Conservation (phyloP, 495 filamentous ascomycete genomes). For the Platismatia glauca region DNA sequence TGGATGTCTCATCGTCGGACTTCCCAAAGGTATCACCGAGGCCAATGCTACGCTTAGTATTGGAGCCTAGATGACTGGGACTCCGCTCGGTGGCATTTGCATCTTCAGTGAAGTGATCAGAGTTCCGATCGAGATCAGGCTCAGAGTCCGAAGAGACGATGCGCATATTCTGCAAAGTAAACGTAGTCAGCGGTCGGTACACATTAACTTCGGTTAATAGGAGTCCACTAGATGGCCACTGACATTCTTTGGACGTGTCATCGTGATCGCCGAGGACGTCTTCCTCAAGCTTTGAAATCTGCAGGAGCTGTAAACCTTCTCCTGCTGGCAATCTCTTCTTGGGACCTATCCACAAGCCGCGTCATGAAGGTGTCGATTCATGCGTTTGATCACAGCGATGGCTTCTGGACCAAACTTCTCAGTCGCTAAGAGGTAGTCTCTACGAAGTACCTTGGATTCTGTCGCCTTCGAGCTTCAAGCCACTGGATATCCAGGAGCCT, state of each 20-base stretch:
- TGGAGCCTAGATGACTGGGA: neutral
- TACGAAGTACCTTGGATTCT: neutral
- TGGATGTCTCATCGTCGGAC: neutral
- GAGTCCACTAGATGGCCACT: neutral
- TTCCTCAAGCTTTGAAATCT: neutral
- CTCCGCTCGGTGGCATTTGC: neutral
- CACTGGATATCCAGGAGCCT: neutral
- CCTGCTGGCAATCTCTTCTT: neutral
- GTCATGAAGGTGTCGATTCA: neutral
- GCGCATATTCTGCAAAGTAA: neutral
- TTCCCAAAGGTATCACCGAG: neutral
- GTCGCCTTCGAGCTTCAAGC: neutral
- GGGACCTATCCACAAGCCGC: neutral
- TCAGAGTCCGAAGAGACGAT: neutral
- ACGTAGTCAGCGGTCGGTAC: neutral
- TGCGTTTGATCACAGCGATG: neutral
- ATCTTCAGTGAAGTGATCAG: neutral
- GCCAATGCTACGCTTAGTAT: neutral
- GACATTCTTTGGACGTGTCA: neutral
- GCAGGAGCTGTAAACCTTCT: neutral
- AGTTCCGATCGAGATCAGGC: neutral
- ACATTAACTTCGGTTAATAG: neutral
- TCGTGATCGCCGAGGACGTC: neutral
- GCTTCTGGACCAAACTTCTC: neutral
- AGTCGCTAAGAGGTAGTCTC: neutral